Base-by-base conservation (phyloP, 768 basidiomycete genomes). In the Mycena filopes region DNA sequence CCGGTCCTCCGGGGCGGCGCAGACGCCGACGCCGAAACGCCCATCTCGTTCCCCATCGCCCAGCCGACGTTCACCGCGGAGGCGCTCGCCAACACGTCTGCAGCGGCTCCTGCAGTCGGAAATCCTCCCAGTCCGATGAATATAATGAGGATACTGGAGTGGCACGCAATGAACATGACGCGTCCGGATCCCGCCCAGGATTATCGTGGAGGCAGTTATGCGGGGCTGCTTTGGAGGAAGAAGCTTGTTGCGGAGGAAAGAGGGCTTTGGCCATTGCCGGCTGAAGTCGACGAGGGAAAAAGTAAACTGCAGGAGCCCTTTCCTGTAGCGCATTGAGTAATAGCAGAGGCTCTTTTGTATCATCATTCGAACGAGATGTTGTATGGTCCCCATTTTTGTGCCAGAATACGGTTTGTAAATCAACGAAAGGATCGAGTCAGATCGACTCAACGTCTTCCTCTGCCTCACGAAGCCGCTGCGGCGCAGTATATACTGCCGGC, bases 181-280 rank as follows among this genome's bases (percentile, higher is more conserved):
- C 10, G 29, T 21, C 43, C 57, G 4, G 56, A 65, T n/a, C 63
- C 63, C 21, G 10, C 47, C 4, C 15, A 5, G 5, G 20, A n/a
- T 4, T 60, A 65, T 57, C 29, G 18, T 2, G 8, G 5, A 1
- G 54, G 55, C 12, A 29, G 29, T 18, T 65, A 47, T 33, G 56
- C 43, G 4, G 63, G 63, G 21, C 12, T 65, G 51, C 51, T 65
- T 15, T 65, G 63, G 63, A 53, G 55, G 57, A 65, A 65, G 63
- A 65, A 65, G 49, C 2, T 51, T 5, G 51, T 65, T 21, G 63
- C 63, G 25, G 25, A 46, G 42, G 57, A 65, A 38, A 57, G 63
- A 45, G 63, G 63, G n/a, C 47, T 65, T 21, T 28, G 36, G 42
- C 42, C 56, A 33, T 7, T 51, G 31, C 49, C 31, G 23, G 20